Evolutionary conservation across 805 yeast genomes (phyloP).

Genomic region (Ogataea corticis): DNA sequence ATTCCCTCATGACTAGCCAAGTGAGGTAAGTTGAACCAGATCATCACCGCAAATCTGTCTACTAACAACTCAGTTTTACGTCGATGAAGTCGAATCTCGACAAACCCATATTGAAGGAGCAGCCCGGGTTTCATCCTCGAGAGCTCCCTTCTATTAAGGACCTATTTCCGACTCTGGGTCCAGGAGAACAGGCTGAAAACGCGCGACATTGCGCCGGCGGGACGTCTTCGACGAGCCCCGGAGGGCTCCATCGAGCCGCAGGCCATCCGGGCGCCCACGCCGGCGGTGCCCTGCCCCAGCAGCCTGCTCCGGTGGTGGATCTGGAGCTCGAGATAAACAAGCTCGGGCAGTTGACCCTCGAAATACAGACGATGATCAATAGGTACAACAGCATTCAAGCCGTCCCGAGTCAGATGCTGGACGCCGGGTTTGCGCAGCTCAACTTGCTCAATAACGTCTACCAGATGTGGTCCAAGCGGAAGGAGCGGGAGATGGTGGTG

Average conservation of each 20-base stretch:
- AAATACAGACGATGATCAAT: conserved; percentile 19
- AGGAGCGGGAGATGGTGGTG: conserved; percentile 15
- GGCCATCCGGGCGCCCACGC: neutral
- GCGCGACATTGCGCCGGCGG: conserved; percentile 1
- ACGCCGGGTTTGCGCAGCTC: conserved; percentile 20
- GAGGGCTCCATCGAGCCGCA: neutral
- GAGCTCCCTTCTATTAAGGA: conserved; percentile 28
- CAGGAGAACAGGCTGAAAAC: neutral
- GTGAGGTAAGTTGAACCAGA: conserved; percentile 4
- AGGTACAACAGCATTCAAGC: conserved; percentile 10
- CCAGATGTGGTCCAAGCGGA: conserved; percentile 18
- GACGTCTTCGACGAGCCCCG: neutral
- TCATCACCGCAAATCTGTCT: neutral
- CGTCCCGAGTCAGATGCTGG: conserved; percentile 22
- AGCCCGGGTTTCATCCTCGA: conserved; percentile 3
- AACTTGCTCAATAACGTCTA: conserved; percentile 15
- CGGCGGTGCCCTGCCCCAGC: conserved; percentile 2
- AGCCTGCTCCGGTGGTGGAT: conserved; percentile 3
- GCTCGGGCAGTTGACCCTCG: conserved; percentile 19
- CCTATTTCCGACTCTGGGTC: conserved; percentile 17
- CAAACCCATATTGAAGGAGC: conserved; percentile 7
- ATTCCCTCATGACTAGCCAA: conserved; percentile 1
- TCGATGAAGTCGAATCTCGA: neutral
- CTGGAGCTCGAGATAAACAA: conserved; percentile 17
- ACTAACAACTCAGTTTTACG: conserved; percentile 1